Conservation (phyloP, 352 stramenopile genomes). For the Blastocystis sp. region DNA sequence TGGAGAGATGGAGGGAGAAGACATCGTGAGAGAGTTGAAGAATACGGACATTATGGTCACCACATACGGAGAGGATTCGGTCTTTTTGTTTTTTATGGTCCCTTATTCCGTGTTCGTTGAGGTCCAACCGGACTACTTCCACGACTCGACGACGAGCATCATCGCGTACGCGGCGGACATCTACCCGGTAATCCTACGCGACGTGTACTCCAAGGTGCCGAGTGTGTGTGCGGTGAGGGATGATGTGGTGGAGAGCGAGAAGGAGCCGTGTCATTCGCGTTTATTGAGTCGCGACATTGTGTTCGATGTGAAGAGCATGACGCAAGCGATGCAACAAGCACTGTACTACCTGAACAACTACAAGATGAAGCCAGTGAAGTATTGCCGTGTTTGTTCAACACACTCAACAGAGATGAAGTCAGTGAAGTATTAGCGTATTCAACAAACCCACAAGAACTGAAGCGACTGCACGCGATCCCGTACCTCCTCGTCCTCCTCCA, state of each 20-base stretch:
- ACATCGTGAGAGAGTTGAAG: background rate
- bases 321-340: constrained; percentile 24
- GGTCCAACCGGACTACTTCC: constrained; percentile 53
- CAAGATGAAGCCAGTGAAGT: constrained; percentile 41
- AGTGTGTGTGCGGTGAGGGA: background rate
- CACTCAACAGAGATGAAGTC: constrained; percentile 35
- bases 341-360: constrained; percentile 65
- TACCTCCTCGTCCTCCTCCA: background rate
- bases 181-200: constrained; percentile 23
- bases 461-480: background rate
- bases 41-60: constrained; percentile 19
- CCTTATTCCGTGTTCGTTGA: constrained; percentile 47
- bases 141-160: constrained; percentile 44
- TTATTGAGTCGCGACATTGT: background rate
- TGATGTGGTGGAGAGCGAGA: constrained; percentile 28
- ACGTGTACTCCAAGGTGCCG: constrained; percentile 7
- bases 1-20: background rate
- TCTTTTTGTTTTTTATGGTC: constrained; percentile 39
- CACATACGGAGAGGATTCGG: constrained; percentile 24
- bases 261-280: constrained; percentile 19
- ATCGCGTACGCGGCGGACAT: constrained; percentile 32
- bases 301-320: constrained; percentile 57
- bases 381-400: constrained; percentile 30
- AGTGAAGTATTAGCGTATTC: background rate
- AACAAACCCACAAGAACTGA: background rate